A percentile compares a stretch with the other conserved stretches of the same genome.
Evolutionary conservation across 495 filamentous ascomycete species (phyloP).

Genomic region (Neurospora sp.): DNA sequence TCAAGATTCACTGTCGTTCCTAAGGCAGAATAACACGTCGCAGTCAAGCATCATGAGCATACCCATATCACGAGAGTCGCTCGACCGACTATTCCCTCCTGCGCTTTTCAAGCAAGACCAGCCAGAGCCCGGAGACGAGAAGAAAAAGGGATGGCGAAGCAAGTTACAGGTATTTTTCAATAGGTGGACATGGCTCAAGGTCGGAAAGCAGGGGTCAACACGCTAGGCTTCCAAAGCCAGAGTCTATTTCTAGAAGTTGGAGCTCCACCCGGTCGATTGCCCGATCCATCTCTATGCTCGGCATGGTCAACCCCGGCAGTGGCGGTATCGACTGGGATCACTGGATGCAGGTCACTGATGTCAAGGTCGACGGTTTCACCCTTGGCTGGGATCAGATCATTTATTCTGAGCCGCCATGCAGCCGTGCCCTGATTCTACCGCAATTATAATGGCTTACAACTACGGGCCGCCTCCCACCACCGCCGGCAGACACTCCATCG

Average conservation of each 20-base stretch:
- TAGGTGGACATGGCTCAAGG: background rate
- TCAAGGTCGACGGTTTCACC: conserved; percentile 76
- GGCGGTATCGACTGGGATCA: conserved; percentile 89
- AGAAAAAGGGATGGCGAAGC: background rate
- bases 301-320: conserved; percentile 43
- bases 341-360: conserved; percentile 86
- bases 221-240: background rate
- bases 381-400: conserved; percentile 93
- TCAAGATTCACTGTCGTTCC: background rate
- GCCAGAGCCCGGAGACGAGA: background rate
- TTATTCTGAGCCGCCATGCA: conserved; percentile 53
- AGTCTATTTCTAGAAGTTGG: background rate
- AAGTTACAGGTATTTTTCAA: background rate
- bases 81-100: background rate
- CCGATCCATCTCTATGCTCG: background rate
- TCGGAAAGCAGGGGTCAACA: background rate
- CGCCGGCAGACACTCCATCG: background rate
- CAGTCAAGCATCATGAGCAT: background rate
- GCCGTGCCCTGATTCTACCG: background rate
- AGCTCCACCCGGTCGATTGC: background rate
- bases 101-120: background rate
- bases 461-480: background rate
- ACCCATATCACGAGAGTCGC: background rate
- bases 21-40: background rate
- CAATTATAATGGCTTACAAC: background rate